Conservation (phyloP, 2,329 filamentous ascomycete genomes). For the Rutstroemia sp. region DNA sequence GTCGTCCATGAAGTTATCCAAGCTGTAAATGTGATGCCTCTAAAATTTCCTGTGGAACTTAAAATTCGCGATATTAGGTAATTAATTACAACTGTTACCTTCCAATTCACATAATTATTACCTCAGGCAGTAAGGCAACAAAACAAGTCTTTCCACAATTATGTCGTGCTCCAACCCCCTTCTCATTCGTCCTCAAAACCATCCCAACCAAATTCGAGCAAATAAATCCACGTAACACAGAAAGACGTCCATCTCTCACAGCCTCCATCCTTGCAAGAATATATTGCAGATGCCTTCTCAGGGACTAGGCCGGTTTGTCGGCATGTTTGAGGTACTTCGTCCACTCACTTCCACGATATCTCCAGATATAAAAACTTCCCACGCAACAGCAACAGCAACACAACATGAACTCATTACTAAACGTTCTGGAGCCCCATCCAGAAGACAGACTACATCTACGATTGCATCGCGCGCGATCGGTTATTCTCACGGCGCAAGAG, state of each 20-base stretch:
- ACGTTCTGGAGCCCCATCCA: constrained; percentile 48
- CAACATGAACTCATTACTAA: constrained; percentile 13
- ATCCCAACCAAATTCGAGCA: background rate
- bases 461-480: constrained; percentile 74
- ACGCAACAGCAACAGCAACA: background rate
- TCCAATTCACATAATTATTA: background rate
- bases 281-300: constrained; percentile 4
- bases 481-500: constrained; percentile 73
- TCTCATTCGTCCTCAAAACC: background rate
- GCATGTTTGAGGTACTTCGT: constrained; percentile 23
- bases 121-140: too few species aligned
- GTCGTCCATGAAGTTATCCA: too few species aligned
- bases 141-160: background rate
- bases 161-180: constrained; percentile 1
- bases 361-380: background rate
- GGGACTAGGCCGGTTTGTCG: constrained; percentile 7
- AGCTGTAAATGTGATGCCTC: background rate
- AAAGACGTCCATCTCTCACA: background rate
- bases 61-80: background rate
- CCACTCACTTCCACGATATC: background rate
- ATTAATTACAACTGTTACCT: background rate
- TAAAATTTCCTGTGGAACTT: background rate
- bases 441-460: constrained; percentile 72
- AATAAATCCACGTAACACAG: background rate
- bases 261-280: background rate